Conservation (phyloP, 2,329 filamentous ascomycete genomes). For the Xenoacremonium recifei region DNA sequence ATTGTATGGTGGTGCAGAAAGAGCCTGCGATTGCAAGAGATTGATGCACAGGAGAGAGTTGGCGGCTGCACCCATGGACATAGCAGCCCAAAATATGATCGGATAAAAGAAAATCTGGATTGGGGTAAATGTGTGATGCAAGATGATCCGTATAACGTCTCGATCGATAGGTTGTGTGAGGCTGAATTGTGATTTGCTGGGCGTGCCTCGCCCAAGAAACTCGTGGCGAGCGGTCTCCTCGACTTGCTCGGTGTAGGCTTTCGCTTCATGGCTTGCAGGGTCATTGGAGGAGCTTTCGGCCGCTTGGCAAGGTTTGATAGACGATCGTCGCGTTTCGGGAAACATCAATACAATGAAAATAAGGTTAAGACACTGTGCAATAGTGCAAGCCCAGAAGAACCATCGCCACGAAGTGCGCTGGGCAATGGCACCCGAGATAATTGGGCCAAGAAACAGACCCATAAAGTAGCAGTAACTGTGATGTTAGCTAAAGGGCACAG, state of each 20-base stretch:
- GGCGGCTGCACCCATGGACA: not conserved
- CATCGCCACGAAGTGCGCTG: conserved; percentile 1
- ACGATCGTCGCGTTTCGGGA: not conserved
- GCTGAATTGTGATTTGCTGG: not conserved
- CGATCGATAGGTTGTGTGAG: not conserved
- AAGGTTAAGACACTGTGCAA: not conserved
- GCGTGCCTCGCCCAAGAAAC: not conserved
- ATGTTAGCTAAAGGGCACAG: not conserved
- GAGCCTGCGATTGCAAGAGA: not conserved
- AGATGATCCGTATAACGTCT: not conserved
- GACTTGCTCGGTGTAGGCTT: not conserved
- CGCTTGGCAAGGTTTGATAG: too few relatives aligned
- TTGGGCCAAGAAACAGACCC: conserved; percentile 1
- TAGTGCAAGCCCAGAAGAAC: conserved; percentile 1
- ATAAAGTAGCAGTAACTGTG: not conserved
- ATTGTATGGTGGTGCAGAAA: not conserved
- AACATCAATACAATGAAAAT: not conserved
- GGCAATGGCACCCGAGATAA: conserved; percentile 1
- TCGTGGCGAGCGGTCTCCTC: not conserved
- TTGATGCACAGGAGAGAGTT: not conserved
- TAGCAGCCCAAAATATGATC: conserved; percentile 1
- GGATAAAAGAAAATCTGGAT: not conserved
- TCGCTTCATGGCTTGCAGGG: not conserved
- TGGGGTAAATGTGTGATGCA: not conserved
- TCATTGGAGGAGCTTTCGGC: not conserved